A percentile compares a stretch with the other conserved stretches of the same genome.
phyloP scores from a whole-genome alignment of 1,284 basidiomycete species.

The Apiotrichum mycotoxinovorans region DNA sequence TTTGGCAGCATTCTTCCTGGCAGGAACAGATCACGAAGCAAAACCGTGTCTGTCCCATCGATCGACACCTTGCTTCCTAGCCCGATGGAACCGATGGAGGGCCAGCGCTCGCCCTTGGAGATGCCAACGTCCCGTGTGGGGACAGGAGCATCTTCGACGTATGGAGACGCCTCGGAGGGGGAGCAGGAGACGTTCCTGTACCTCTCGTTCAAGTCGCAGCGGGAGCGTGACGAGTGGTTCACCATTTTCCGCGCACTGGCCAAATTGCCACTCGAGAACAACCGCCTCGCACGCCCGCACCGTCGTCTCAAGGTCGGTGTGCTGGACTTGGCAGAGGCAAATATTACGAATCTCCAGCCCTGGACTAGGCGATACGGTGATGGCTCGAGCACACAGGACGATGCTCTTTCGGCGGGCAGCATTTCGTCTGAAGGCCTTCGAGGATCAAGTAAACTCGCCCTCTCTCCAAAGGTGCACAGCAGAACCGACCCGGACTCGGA shows the following conservation, averaged over 20 bases:
- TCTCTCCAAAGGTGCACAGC: background rate
- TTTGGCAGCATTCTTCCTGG: background rate
- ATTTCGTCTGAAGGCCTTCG: background rate
- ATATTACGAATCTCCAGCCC: background rate
- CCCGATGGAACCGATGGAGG: background rate
- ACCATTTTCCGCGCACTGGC: constrained; percentile 17
- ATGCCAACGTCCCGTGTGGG: background rate
- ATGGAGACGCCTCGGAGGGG: background rate
- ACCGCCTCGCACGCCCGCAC: constrained; percentile 10
- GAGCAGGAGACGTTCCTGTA: constrained; percentile 5
- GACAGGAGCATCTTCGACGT: background rate
- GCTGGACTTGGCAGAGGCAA: constrained; percentile 26
- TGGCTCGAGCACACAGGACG: background rate
- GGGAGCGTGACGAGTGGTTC: constrained; percentile 22
- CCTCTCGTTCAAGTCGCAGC: constrained; percentile 9
- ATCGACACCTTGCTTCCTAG: background rate
- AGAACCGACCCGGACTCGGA: background rate
- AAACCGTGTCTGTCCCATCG: constrained; percentile 6
- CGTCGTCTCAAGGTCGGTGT: constrained; percentile 26
- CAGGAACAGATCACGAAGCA: constrained; percentile 4
- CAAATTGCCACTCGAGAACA: constrained; percentile 1
- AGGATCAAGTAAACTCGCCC: background rate
- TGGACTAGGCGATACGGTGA: constrained; percentile 8
- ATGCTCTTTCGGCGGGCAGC: background rate
- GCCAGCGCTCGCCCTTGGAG: background rate